phyloP scores from a whole-genome alignment of 2,329 filamentous ascomycete species.

The Lasiodiplodia hormozganensis region DNA sequence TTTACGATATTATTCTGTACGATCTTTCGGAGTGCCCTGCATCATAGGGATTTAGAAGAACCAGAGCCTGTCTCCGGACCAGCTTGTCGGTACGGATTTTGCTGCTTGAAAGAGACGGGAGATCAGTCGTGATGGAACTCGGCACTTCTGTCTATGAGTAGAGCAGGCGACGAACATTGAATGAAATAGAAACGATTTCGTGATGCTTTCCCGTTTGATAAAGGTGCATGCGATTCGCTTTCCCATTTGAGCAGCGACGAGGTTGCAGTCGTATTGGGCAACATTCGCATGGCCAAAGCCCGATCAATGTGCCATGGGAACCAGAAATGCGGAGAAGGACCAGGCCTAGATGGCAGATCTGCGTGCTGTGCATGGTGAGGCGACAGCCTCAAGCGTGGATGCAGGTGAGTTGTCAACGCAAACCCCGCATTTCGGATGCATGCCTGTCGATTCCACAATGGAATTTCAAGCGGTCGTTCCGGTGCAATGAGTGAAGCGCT shows the following conservation, averaged over 20 bases:
- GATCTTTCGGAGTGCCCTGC: neutral
- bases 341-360: neutral
- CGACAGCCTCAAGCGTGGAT: too few species aligned
- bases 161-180: neutral
- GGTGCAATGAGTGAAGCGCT: too few species aligned
- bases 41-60: neutral
- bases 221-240: neutral
- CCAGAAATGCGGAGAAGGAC: neutral
- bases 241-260: neutral
- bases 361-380: neutral
- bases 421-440: too few species aligned
- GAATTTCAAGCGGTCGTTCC: too few species aligned
- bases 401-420: neutral
- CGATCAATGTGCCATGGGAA: neutral
- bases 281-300: neutral
- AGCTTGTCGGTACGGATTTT: neutral
- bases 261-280: neutral
- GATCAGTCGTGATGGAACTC: neutral
- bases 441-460: too few species aligned
- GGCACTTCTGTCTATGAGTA: neutral
- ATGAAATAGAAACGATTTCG: neutral
- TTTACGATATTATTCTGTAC: constrained; percentile 6
- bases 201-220: neutral
- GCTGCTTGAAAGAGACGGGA: constrained; percentile 3
- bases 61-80: neutral